Evolutionary conservation across 2,329 filamentous ascomycete species (phyloP).

Genomic region (Aspergillus unguis): DNA sequence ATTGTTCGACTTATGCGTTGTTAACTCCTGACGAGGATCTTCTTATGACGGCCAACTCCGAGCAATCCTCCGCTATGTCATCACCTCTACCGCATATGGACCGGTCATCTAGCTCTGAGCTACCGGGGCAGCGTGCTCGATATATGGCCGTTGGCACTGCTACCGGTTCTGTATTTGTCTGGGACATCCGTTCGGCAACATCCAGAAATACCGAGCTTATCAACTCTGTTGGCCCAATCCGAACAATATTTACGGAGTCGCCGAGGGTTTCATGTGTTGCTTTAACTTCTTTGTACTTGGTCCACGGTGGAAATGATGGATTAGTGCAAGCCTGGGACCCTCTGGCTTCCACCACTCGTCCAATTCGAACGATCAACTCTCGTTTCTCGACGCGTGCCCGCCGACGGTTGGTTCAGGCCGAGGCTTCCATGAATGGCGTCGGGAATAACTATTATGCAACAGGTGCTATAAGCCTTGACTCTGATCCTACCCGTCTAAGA

Average conservation of each 20-base stretch:
- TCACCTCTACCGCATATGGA: constrained; percentile 52
- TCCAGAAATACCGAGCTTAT: constrained; percentile 53
- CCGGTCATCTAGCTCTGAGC: constrained; percentile 51
- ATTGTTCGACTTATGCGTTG: constrained; percentile 69
- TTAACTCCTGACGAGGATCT: constrained; percentile 76
- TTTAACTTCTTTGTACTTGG: constrained; percentile 78
- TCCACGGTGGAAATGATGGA: constrained; percentile 91
- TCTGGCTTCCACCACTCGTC: constrained; percentile 72
- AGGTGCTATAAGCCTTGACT: constrained; percentile 79
- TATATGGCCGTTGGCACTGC: constrained; percentile 79
- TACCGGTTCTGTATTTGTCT: constrained; percentile 71
- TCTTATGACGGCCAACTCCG: constrained; percentile 55
- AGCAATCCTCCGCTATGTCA: constrained; percentile 52
- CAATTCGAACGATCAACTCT: constrained; percentile 82
- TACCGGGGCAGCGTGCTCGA: constrained; percentile 80
- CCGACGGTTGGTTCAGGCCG: constrained; percentile 66
- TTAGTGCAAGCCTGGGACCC: constrained; percentile 96
- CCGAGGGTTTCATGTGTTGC: constrained; percentile 81
- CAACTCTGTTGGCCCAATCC: constrained; percentile 66
- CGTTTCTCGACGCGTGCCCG: constrained; percentile 78
- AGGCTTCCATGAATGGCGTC: constrained; percentile 63
- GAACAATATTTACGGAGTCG: constrained; percentile 84
- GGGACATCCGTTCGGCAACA: constrained; percentile 72
- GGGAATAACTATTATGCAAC: constrained; percentile 77
- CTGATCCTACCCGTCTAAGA: constrained; percentile 78